Percentiles rank a stretch among this genome's conserved stretches.
phyloP scores from a whole-genome alignment of 192 early-diverging fungal genomes.

The Backusella westeae region DNA sequence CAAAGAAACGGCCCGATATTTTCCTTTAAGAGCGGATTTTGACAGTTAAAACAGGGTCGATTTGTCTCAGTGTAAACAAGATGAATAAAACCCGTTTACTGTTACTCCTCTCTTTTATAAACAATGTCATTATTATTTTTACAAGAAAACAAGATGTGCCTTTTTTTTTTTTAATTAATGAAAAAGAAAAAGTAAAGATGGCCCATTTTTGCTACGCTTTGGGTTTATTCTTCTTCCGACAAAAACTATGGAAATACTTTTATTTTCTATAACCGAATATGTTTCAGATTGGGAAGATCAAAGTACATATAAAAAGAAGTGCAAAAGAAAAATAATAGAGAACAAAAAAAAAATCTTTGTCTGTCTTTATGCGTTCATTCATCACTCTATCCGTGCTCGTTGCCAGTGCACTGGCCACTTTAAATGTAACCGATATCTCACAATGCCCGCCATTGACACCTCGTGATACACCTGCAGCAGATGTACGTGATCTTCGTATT shows the following conservation, averaged over 20 bases:
- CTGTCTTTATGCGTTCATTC: not conserved
- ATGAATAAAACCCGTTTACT: too few relatives aligned
- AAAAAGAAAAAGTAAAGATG: not conserved
- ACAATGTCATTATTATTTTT: not conserved
- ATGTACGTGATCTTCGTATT: constrained; percentile 47
- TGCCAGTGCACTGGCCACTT: not conserved
- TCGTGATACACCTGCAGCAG: constrained; percentile 20
- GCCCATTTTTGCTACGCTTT: not conserved
- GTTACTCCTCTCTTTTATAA: too few relatives aligned
- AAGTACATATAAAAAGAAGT: not conserved
- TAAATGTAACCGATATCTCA: not conserved
- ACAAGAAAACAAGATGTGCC: not conserved
- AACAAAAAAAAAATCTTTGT: too few relatives aligned
- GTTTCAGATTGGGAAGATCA: not conserved
- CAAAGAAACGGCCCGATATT: not conserved
- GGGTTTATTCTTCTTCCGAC: not conserved
- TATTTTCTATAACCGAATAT: not conserved
- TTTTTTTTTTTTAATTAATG: not conserved
- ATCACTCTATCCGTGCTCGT: not conserved
- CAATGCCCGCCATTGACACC: constrained; percentile 44
- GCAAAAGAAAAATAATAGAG: not conserved
- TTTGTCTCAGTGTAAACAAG: too few relatives aligned
- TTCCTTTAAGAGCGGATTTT: not conserved
- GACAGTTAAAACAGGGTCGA: too few relatives aligned
- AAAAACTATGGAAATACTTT: not conserved